Base-by-base conservation (phyloP, 2,329 filamentous ascomycete genomes). In the Paraphoma chrysanthemicola region DNA sequence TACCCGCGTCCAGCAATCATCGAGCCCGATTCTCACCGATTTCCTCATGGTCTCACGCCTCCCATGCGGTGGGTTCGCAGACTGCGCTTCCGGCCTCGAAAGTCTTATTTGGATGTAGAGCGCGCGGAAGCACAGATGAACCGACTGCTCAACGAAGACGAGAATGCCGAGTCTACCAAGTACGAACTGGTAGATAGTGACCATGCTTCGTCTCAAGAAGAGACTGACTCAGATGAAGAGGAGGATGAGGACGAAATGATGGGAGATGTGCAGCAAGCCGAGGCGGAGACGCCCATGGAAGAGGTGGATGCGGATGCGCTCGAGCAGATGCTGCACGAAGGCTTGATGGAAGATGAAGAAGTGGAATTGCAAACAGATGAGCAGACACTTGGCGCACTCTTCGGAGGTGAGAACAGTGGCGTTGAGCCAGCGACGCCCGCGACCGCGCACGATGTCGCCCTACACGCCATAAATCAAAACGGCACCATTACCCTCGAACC, bases 51-150 rank as follows among this genome's bases (percentile, higher is more conserved):
- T 31, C 81, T 97, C 17, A 95, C 92, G 1, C 92, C 93, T 5
- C 93, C 93, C 1, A 91, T 96, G 88, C 90, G 92, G 71, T 92
- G 91, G 80, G 92, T 90, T 43, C 84, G 91, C 43, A 92, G 92
- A 73, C 87, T 91, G 29, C 86, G 93, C 31, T 96, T 96, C 77
- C 87, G 92, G 55, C 93, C 93, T 71, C 88, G 92, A 3, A 86
- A 94, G 51, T 92, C 89, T 57, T 88, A 93, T 54, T 89, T 92
- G 57, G 91, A 93, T 62, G 93, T 95, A 60, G 90, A 94, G 72
- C 89, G 92, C 64, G 92, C 94, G 48, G 92, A 96, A 70, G 86
- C 88, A 53, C 86, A 91, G 64, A 91, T 96, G 33, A 87, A 92
- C 61, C 84, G 89, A 44, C 79, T 96, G 33, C 82, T 96, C 3